Percentiles rank a stretch among this genome's conserved stretches.
phyloP scores from a whole-genome alignment of 306 rosid species.

The Prunus mume region DNA sequence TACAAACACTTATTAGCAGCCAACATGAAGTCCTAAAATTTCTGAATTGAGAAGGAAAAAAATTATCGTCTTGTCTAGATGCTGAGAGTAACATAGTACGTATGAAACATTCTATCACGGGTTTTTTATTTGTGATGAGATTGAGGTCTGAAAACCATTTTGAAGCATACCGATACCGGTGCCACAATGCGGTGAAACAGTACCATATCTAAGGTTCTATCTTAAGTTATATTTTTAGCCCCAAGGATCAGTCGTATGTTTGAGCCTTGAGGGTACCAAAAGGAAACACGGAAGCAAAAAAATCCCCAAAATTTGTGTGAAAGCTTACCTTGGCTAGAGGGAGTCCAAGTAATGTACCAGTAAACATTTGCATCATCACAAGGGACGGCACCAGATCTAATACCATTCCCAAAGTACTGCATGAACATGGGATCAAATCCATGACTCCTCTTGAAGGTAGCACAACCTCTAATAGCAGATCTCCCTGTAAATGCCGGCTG shows the following conservation, averaged over 20 bases:
- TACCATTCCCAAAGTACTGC: conserved; percentile 54
- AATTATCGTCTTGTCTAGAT: too few species aligned
- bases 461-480: conserved; percentile 53
- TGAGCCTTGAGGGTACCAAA: not conserved
- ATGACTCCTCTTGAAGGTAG: conserved; percentile 24
- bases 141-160: not conserved
- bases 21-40: not conserved
- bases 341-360: conserved; percentile 66
- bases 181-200: not conserved
- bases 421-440: conserved; percentile 32
- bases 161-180: not conserved
- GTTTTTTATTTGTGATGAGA: not conserved
- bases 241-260: too few species aligned
- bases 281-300: not conserved
- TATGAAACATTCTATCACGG: too few species aligned
- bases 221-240: not conserved
- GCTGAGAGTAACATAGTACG: too few species aligned
- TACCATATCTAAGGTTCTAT: not conserved
- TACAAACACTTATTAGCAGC: too few species aligned
- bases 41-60: too few species aligned
- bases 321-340: conserved; percentile 51
- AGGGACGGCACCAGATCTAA: conserved; percentile 50
- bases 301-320: not conserved
- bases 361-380: conserved; percentile 40
- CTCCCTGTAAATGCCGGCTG: conserved; percentile 44